Evolutionary conservation across 2,329 filamentous ascomycete species (phyloP).

Genomic region (Colletotrichum spaethianum): DNA sequence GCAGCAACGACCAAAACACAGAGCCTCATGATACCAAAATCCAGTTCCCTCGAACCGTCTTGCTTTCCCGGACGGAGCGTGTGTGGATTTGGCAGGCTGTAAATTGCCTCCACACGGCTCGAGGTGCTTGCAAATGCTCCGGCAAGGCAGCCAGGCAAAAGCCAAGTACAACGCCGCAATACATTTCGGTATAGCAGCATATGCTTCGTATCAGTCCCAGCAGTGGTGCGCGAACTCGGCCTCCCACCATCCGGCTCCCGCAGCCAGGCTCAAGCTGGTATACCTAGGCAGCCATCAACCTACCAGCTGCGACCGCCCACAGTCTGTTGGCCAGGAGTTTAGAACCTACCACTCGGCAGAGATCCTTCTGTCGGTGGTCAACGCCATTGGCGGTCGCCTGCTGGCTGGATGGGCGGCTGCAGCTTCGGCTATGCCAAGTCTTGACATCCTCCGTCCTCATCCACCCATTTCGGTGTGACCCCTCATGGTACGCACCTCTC

Average conservation of each 20-base stretch:
- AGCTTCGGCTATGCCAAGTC: conserved; percentile 3
- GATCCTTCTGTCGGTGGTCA: background rate
- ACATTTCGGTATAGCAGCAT: background rate
- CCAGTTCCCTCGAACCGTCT: background rate
- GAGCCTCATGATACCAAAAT: background rate
- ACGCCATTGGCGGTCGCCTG: background rate
- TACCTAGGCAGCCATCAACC: background rate
- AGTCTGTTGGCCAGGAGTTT: no score
- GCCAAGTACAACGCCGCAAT: background rate
- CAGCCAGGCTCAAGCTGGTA: background rate
- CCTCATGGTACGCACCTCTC: background rate
- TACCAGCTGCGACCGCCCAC: background rate
- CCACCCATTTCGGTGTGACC: background rate
- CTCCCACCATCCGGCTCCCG: background rate
- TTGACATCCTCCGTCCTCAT: background rate
- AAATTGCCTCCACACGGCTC: no score
- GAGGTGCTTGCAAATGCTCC: background rate
- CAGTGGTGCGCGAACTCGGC: background rate
- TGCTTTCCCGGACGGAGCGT: background rate
- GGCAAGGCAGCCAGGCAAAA: conserved; percentile 11
- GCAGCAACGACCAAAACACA: background rate
- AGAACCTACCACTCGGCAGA: no score
- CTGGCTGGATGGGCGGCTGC: background rate
- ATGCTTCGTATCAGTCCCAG: background rate
- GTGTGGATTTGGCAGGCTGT: no score